Evolutionary conservation across 1,139 yeast genomes (phyloP).

Genomic region (Lodderomyces metapsilosis): DNA sequence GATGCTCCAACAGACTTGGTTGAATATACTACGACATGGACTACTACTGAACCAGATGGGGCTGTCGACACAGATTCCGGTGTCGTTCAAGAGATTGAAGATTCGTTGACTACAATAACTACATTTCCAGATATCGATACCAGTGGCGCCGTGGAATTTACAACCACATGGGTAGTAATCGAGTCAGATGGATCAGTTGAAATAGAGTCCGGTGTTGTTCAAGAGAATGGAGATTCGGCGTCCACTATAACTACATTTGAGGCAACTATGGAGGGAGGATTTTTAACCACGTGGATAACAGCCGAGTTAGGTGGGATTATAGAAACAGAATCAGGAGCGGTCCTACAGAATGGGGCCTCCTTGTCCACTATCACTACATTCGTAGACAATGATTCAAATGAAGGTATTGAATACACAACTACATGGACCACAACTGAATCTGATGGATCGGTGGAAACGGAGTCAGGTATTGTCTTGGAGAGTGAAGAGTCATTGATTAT

Average conservation of each 20-base stretch:
- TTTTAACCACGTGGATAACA: too few relatives aligned
- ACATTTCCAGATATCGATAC: conserved; percentile 2
- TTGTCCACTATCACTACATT: too few relatives aligned
- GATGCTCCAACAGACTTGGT: conserved; percentile 3
- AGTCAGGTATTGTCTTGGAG: too few relatives aligned
- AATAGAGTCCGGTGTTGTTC: conserved; percentile 3
- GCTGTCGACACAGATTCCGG: conserved; percentile 14
- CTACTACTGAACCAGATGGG: conserved; percentile 7
- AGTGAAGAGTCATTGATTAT: too few relatives aligned
- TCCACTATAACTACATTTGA: conserved; percentile 4
- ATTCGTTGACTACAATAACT: conserved; percentile 6
- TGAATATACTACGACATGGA: conserved; percentile 5
- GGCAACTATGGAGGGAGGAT: conserved; percentile 1
- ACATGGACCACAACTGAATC: too few relatives aligned
- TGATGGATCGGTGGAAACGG: too few relatives aligned
- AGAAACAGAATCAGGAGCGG: too few relatives aligned
- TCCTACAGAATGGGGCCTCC: too few relatives aligned
- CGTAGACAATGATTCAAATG: neutral
- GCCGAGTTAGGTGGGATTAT: too few relatives aligned
- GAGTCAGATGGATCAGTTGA: conserved; percentile 8
- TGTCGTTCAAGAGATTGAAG: conserved; percentile 14
- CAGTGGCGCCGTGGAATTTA: conserved; percentile 4
- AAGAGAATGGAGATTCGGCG: conserved; percentile 5
- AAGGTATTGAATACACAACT: neutral
- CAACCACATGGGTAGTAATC: conserved; percentile 5